Evolutionary conservation across 768 basidiomycete genomes (phyloP), one percentile per base, ranked within the genome.

Genomic region (Termitomyces sp.): DNA sequence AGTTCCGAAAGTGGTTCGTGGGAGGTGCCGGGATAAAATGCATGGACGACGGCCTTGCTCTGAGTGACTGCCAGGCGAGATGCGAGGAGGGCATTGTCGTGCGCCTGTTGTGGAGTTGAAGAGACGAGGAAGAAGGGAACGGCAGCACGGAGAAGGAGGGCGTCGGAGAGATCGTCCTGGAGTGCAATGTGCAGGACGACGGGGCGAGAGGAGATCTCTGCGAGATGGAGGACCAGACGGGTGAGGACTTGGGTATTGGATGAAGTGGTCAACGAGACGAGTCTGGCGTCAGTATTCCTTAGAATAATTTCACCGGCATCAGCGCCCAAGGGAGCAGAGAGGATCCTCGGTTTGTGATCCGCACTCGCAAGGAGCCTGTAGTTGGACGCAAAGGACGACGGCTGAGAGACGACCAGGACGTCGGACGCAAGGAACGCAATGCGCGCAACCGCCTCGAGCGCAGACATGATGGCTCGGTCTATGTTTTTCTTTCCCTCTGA

Each of bases 11-110:
- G 67, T 6, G 68, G 61, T 28, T 79, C 75, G 16, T 72, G 70
- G 22, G 73, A 68, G 2, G 69, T 69, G 2, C 66, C 72, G 8
- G 76, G 66, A 64, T 88, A 85, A 72, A 94, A 97, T 14, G 81
- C 85, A 68, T 98, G 96, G 26, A 97, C 76, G n/a, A 96, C 91
- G 6, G 87, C 86, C 63, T 83, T 88, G 56, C 77, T 77, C 64
- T 89, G 84, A 7, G 79, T 70, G 38, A 80, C 79, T 0, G 96
- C 92, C 51, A 98, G 73, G 44, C 87, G 83, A 52, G 91, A 86
- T 14, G 93, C 92, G 18, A 98, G 80, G 36, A 98, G 74, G 24
- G 93, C 90, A 70, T 98, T 87, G 67, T 95, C 92, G 64, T 96
- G 90, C 4, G 94, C 92, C 66, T 94, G 82, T 68, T 93, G 89